Evolutionary conservation across 2,329 filamentous ascomycete species (phyloP).

Genomic region (Ophiognomonia clavigignenti-juglandacearum): DNA sequence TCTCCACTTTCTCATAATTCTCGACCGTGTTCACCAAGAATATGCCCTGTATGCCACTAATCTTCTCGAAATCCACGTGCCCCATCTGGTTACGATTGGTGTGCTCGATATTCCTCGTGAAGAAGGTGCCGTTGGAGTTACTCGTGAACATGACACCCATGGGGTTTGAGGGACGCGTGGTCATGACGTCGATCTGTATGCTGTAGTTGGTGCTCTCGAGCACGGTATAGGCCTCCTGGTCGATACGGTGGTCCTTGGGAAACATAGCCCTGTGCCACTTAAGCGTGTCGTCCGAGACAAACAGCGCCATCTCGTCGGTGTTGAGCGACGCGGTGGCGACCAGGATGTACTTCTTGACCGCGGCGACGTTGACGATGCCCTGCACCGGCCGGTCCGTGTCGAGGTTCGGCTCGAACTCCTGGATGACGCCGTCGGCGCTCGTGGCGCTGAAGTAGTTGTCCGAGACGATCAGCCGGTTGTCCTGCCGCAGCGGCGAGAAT

Average conservation of each 20-base stretch:
- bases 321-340: constrained; percentile 74
- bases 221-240: constrained; percentile 87
- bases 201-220: constrained; percentile 97
- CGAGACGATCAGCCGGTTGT: constrained; percentile 75
- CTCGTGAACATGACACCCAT: constrained; percentile 92
- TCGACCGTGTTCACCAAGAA: constrained; percentile 85
- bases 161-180: constrained; percentile 54
- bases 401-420: constrained; percentile 72
- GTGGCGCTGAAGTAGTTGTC: constrained; percentile 72
- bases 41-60: constrained; percentile 86
- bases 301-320: constrained; percentile 88
- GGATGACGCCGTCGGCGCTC: constrained; percentile 37
- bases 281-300: constrained; percentile 76
- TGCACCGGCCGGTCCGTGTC: constrained; percentile 68
- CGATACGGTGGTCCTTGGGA: constrained; percentile 69
- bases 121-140: constrained; percentile 96
- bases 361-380: constrained; percentile 76
- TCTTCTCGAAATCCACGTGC: constrained; percentile 91
- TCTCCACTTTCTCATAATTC: constrained; percentile 73
- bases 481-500: constrained; percentile 64
- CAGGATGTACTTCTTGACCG: constrained; percentile 82
- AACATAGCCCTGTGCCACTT: constrained; percentile 93
- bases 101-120: constrained; percentile 84
- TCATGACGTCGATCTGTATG: constrained; percentile 92
- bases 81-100: constrained; percentile 78